Evolutionary conservation across 2,329 filamentous ascomycete genomes (phyloP).

Genomic region (Tolypocladium inflatum): DNA sequence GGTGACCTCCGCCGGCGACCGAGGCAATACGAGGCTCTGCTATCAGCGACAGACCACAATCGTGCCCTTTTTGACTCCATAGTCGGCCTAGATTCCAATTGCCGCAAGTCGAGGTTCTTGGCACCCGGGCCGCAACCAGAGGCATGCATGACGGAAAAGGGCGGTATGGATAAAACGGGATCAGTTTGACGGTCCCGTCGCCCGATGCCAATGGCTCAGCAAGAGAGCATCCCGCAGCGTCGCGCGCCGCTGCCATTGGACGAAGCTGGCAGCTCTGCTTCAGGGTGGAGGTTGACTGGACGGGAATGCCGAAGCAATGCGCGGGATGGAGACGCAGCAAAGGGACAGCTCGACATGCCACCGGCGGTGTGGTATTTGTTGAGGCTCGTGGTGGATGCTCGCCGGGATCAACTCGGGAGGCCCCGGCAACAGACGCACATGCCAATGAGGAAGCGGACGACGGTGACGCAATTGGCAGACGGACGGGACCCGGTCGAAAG

Average conservation of each 20-base stretch:
- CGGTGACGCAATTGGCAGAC: background rate
- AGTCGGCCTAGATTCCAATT: background rate
- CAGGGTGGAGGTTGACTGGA: background rate
- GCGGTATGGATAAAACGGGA: background rate
- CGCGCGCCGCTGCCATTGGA: background rate
- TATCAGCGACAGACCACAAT: background rate
- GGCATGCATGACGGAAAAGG: background rate
- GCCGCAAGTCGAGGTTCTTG: background rate
- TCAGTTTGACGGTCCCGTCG: background rate
- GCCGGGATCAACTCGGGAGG: background rate
- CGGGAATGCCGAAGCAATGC: background rate
- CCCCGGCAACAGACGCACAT: background rate
- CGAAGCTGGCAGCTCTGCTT: background rate
- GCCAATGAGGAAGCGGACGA: background rate
- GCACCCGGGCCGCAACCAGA: background rate
- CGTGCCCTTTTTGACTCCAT: background rate
- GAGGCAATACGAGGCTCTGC: background rate
- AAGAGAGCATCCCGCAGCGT: background rate
- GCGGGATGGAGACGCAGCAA: background rate
- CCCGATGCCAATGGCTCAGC: background rate
- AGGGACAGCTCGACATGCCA: too few species aligned
- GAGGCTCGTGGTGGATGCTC: background rate
- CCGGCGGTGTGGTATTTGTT: background rate
- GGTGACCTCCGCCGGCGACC: background rate
- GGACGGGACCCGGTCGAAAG: background rate